Conservation (phyloP, 192 early-diverging fungal genomes). For the Coemansia aciculifera region DNA sequence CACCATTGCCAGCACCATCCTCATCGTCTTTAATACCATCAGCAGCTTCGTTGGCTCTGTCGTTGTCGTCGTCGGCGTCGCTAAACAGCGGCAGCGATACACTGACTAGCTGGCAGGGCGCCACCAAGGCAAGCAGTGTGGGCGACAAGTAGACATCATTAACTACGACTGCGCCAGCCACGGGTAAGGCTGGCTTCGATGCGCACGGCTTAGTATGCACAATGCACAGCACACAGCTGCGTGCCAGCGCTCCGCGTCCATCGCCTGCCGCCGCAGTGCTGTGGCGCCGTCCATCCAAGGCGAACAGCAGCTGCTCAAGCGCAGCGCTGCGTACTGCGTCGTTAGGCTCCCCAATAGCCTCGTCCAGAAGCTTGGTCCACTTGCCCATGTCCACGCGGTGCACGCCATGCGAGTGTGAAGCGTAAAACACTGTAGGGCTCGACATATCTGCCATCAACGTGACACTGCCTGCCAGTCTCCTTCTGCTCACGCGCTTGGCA, state of each 20-base stretch:
- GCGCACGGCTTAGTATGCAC: constrained; percentile 37
- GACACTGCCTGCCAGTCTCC: constrained; percentile 36
- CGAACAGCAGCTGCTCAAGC: constrained; percentile 29
- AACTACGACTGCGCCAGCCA: constrained; percentile 63
- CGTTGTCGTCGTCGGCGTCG: constrained; percentile 3
- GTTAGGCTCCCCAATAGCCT: constrained; percentile 29
- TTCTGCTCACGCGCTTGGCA: not conserved
- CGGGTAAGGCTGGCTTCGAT: constrained; percentile 27
- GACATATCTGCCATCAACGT: constrained; percentile 61
- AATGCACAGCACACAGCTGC: constrained; percentile 42
- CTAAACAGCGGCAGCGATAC: constrained; percentile 46
- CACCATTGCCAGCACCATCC: not conserved
- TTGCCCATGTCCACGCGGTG: constrained; percentile 62
- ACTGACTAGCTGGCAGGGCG: constrained; percentile 59
- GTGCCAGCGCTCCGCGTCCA: constrained; percentile 18
- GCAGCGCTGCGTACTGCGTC: constrained; percentile 21
- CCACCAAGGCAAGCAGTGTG: constrained; percentile 62
- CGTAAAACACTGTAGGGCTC: constrained; percentile 65
- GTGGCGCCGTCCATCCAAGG: constrained; percentile 22
- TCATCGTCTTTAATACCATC: not conserved
- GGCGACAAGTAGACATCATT: constrained; percentile 73
- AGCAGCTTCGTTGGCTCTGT: not conserved
- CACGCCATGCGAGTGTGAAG: constrained; percentile 68
- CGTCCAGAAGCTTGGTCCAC: constrained; percentile 54
- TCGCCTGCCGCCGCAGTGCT: not conserved